Base-by-base conservation (phyloP, 768 basidiomycete genomes). In the Russula compacta region DNA sequence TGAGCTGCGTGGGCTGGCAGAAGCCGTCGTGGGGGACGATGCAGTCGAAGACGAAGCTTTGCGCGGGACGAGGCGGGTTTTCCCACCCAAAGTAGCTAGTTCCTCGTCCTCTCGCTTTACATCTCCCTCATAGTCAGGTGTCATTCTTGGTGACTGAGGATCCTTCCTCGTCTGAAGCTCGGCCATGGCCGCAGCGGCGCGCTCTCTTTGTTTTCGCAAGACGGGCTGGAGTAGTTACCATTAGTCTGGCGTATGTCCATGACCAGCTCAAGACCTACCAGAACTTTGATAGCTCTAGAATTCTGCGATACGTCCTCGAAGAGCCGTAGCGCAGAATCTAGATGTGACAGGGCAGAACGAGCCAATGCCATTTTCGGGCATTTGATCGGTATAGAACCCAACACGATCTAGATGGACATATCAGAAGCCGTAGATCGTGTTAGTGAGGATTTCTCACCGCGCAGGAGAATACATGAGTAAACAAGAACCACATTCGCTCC, bases 391-490 rank as follows among this genome's bases (percentile, higher is more conserved):
- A 88, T 86, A 6, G 84, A 82, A 17, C 85, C 85, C 49, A 87
- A 73, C 0, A 87, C 84, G 64, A 87, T 84, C 86, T 87, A 42
- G 12, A 33, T 32, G 32, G 36, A 15, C 6, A 33, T 48, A 36
- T 46, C n/a, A 53, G 32, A 51, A 36, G 21, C 6, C 21, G 39
- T 38, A 36, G 11, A 53, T 32, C 10, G 15, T 43, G 32, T 40
- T 40, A 17, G 15, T 11, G 7, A 53, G 48, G 14, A 60, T 61
- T 38, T 71, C 81, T 67, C 70, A 86, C 86, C 39, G 83, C 77
- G 68, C 85, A 86, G 5, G 83, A 87, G 69, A 86, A 87, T 2
- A 85, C 84, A 69, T 87, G 85, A 8, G 83, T 85, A 61, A 86
- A 84, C 53, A 84, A 71, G 71, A 87, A 87, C 83, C 84, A 86